These are phyloP conservation scores for Pyronema omphalodes DNA, from an alignment of 495 filamentous ascomycete genomes.

Conservation along the genomic window DNA sequence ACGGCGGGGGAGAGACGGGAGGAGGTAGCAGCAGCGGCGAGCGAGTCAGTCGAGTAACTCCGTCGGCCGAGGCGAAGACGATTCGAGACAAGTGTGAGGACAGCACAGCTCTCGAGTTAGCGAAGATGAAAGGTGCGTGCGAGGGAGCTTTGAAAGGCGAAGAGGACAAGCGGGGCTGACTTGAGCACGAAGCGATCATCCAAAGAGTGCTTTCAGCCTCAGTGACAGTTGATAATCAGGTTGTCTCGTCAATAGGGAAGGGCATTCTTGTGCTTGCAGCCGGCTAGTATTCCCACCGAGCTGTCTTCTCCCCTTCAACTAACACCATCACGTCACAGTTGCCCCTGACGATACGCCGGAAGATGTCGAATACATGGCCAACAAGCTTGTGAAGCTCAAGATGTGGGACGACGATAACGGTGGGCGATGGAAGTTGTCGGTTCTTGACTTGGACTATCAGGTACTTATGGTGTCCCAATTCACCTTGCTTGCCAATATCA, in stretches of 20 bases:
- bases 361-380: conserved; percentile 65
- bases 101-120: background rate
- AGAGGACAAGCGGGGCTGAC: background rate
- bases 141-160: background rate
- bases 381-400: conserved; percentile 73
- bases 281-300: conserved; percentile 9
- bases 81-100: background rate
- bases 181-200: conserved; percentile 48
- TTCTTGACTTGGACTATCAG: conserved; percentile 41
- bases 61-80: background rate
- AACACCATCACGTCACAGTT: conserved; percentile 27
- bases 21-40: too few relatives aligned
- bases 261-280: conserved; percentile 85
- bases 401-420: conserved; percentile 54
- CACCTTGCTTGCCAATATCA: conserved; percentile 76
- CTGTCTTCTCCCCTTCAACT: background rate
- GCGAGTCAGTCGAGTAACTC: too few relatives aligned
- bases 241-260: conserved; percentile 76
- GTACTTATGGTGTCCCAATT: conserved; percentile 95
- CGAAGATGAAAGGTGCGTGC: conserved; percentile 33
- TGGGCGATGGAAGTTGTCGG: conserved; percentile 58
- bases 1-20: too few relatives aligned
- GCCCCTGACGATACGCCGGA: conserved; percentile 78
- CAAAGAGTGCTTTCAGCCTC: conserved; percentile 92
- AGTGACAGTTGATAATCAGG: conserved; percentile 84